phyloP scores from a whole-genome alignment of 495 filamentous ascomycete genomes.

The Immersiella caudata region DNA sequence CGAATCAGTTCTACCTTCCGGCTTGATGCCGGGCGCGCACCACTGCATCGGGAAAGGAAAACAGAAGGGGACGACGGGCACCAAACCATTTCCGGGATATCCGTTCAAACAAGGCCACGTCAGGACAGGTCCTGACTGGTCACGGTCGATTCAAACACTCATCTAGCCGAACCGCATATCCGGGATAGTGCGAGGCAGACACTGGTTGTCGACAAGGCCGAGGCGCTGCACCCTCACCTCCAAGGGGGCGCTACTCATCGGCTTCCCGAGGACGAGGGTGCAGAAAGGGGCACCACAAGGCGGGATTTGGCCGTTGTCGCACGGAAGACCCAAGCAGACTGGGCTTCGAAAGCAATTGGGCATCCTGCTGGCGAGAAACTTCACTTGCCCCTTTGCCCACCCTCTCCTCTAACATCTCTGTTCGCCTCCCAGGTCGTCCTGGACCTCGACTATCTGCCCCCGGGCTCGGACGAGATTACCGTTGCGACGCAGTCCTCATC shows the following conservation, averaged over 20 bases:
- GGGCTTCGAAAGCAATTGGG: slow-evolving; percentile 1
- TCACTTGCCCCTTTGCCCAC: background rate
- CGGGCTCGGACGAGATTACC: slow-evolving; percentile 28
- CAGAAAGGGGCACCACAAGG: slow-evolving; percentile 12
- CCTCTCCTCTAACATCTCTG: background rate
- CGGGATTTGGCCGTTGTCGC: slow-evolving; percentile 16
- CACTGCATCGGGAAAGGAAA: slow-evolving; percentile 29
- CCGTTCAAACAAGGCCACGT: slow-evolving; percentile 29
- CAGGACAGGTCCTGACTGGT: slow-evolving; percentile 30
- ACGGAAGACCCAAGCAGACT: slow-evolving; percentile 20
- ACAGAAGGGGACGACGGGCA: slow-evolving; percentile 30
- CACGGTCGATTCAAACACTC: slow-evolving; percentile 27
- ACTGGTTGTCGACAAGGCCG: slow-evolving; percentile 51
- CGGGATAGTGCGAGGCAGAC: slow-evolving; percentile 45
- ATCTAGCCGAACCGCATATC: slow-evolving; percentile 44
- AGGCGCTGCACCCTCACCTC: slow-evolving; percentile 27
- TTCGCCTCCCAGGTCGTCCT: background rate
- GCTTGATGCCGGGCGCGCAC: slow-evolving; percentile 44
- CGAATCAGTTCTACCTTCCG: slow-evolving; percentile 29
- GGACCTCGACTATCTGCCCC: background rate
- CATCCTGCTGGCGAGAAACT: slow-evolving; percentile 10
- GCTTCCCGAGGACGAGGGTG: background rate
- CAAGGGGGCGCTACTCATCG: background rate
- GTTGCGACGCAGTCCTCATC: slow-evolving; percentile 23
- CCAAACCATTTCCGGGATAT: slow-evolving; percentile 29